Evolutionary conservation across 106 monocot species (phyloP).

Genomic region (Acorus calamus): DNA sequence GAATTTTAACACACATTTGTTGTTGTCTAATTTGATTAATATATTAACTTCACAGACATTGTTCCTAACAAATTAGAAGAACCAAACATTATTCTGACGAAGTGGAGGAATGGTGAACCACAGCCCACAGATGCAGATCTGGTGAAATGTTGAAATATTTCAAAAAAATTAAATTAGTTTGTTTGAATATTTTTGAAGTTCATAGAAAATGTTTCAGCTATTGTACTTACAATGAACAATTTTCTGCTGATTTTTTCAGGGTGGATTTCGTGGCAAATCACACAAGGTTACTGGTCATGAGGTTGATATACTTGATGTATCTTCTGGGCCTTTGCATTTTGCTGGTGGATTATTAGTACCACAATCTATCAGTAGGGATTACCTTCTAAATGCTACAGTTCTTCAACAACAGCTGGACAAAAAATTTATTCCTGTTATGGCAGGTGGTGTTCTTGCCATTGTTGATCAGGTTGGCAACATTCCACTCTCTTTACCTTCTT

Average conservation of each 20-base stretch:
- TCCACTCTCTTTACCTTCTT: too few species aligned
- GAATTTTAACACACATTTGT: neutral
- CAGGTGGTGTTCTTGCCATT: conserved; percentile 45
- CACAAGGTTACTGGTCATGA: conserved; percentile 10
- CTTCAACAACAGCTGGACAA: conserved; percentile 64
- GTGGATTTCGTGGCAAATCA: conserved; percentile 7
- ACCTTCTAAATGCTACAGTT: conserved; percentile 64
- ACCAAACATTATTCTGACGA: conserved; percentile 25
- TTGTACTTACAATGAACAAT: too few species aligned
- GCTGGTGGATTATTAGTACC: conserved; percentile 67
- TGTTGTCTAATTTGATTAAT: neutral
- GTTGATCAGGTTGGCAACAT: conserved; percentile 69
- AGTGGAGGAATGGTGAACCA: conserved; percentile 43
- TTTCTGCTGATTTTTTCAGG: too few species aligned
- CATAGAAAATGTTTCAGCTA: too few species aligned
- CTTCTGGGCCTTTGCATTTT: conserved; percentile 70
- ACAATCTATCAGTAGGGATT: conserved; percentile 47
- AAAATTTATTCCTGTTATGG: conserved; percentile 89
- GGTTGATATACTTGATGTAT: conserved; percentile 67
- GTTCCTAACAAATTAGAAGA: conserved; percentile 12
- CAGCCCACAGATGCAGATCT: conserved; percentile 20
- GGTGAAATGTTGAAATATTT: too few species aligned
- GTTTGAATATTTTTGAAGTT: too few species aligned
- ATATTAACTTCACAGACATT: conserved; percentile 4
- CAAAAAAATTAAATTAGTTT: too few species aligned